phyloP scores from a whole-genome alignment of 2,329 filamentous ascomycete species.

The Clonostachys byssicola region DNA sequence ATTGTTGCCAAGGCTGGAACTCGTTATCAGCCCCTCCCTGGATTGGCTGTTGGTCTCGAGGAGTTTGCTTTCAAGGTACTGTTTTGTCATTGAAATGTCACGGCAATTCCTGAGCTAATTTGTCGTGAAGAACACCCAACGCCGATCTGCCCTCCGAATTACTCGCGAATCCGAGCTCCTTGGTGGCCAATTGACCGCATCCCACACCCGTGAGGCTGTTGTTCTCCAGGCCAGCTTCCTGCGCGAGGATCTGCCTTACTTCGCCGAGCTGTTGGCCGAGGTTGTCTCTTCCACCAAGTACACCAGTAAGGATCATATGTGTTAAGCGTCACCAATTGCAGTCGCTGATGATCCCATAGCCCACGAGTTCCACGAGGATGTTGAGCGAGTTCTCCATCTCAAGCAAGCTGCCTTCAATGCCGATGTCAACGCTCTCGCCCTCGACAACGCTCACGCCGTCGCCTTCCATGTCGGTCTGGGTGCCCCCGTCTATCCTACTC shows the following conservation, averaged over 20 bases:
- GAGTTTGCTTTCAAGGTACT: conserved; percentile 94
- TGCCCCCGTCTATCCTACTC: conserved; percentile 67
- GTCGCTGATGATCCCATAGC: conserved; percentile 43
- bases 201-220: conserved; percentile 90
- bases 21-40: conserved; percentile 85
- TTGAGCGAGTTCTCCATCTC: conserved; percentile 70
- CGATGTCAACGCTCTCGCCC: conserved; percentile 62
- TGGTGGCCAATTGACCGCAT: conserved; percentile 81
- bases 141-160: conserved; percentile 87
- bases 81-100: background rate
- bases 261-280: conserved; percentile 91
- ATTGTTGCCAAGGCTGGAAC: conserved; percentile 93
- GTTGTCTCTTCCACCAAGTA: conserved; percentile 87
- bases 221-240: conserved; percentile 94
- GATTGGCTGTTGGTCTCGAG: conserved; percentile 84
- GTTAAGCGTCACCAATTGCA: background rate
- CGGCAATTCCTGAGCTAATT: conserved; percentile 37
- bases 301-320: conserved; percentile 49
- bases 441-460: conserved; percentile 80
- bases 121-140: conserved; percentile 68
- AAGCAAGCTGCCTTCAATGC: conserved; percentile 71
- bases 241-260: conserved; percentile 93
- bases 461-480: conserved; percentile 95
- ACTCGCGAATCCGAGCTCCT: conserved; percentile 93
- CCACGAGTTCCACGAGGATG: conserved; percentile 86